Evolutionary conservation across 139 green algal genomes (phyloP), one percentile per base, ranked within the genome.

Genomic region (Coccomyxa sp.): DNA sequence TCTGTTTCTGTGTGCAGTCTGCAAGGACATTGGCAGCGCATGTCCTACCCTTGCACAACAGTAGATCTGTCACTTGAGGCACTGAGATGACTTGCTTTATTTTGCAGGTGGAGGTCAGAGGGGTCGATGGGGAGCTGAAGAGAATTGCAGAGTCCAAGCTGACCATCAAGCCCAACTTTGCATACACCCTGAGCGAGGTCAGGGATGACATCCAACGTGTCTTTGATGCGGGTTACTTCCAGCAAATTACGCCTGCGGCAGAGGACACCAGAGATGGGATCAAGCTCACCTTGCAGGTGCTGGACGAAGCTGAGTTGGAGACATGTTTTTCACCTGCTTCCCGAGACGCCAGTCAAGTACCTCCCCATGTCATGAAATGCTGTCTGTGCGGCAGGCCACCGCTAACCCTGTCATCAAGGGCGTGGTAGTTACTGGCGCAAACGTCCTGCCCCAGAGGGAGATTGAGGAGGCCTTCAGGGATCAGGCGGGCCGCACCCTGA

Each of bases 221-320:
- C 38, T 98, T 98, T 79, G 87, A 90, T 84, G 96, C 94, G 11
- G 96, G 96, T 59, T 98, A 94, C 89, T 99, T 99, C 87, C 79
- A 83, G 0, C 85, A 82, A 32, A 91, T 90, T 78, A 67, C 88
- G 28, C 94, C 95, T 0, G 81, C 89, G 21, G 91, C 96, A 10
- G 92, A 97, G 82, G 96, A 99, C 88, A 99, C 96, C 14, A 88
- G 96, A 0, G 96, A 99, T 80, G 96, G 96, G 1, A 91, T 99
- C 27, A 93, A 93, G 76, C 90, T 99, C 45, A 93, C 91, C 60
- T 90, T 99, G 67, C 84, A 92, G 86, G 94, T 94, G 82, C 12
- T 86, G 21, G 7, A 21, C 63, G 57, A 78, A 51, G 7, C 71
- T 51, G 71, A 1, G 14, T 78, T 21, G 18, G 10, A 15, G 4